phyloP scores from a whole-genome alignment of 2,329 filamentous ascomycete species.

The Sordariomycetes sp. region DNA sequence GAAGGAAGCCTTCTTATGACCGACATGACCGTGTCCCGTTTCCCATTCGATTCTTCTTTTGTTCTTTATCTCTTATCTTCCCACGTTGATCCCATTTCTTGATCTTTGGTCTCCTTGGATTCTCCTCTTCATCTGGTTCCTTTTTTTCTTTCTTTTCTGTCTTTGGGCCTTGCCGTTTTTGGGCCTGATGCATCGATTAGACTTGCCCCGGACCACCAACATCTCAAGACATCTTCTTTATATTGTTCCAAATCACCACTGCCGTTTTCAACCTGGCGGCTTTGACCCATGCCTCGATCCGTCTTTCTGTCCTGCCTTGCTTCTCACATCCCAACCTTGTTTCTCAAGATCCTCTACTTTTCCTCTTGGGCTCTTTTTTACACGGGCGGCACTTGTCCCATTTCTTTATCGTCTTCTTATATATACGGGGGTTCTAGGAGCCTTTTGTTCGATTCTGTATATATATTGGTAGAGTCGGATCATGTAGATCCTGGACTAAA shows the following conservation, averaged over 20 bases:
- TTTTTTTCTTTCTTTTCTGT: slow-evolving; percentile 2
- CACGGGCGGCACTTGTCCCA: neutral
- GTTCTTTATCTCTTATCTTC: neutral
- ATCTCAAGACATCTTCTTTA: no score
- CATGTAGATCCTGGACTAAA: no score
- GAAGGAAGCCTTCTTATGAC: neutral
- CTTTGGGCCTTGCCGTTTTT: neutral
- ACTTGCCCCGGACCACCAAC: neutral
- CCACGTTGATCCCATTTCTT: neutral
- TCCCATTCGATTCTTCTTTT: slow-evolving; percentile 1
- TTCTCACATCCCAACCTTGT: no score
- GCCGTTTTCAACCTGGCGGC: no score
- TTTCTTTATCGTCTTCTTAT: neutral
- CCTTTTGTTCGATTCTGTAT: neutral
- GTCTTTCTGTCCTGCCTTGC: no score
- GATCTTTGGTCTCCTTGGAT: neutral
- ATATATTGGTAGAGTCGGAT: neutral
- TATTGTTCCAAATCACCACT: no score
- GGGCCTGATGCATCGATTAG: neutral
- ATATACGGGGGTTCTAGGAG: neutral
- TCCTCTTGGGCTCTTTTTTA: neutral
- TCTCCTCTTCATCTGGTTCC: no score
- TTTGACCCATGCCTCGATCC: no score
- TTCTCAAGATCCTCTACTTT: neutral
- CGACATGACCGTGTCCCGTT: neutral